Percentiles rank a stretch among this genome's conserved stretches.
These are phyloP conservation scores for Phylloporus sp. DNA, from an alignment of 768 basidiomycete genomes.

Conservation along the genomic window DNA sequence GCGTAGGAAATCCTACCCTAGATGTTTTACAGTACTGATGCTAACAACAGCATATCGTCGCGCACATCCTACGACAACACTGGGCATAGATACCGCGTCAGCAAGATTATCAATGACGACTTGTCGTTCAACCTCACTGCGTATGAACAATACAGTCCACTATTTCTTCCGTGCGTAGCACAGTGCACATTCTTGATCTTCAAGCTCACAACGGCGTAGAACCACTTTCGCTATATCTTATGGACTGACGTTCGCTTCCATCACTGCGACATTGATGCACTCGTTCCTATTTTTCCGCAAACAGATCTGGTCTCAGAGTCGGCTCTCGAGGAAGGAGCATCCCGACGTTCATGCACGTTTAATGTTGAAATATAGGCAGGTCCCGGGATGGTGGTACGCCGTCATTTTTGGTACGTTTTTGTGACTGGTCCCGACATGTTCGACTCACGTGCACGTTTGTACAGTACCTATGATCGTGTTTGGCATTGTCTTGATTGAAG, in stretches of 20 bases:
- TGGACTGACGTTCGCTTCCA: conserved; percentile 39
- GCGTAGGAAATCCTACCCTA: no score
- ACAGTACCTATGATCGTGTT: conserved; percentile 50
- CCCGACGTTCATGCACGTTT: conserved; percentile 66
- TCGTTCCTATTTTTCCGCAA: conserved; percentile 51
- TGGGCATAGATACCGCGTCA: conserved; percentile 35
- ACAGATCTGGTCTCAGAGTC: conserved; percentile 51
- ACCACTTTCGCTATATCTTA: conserved; percentile 56
- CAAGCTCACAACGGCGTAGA: no score
- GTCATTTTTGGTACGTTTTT: conserved; percentile 23
- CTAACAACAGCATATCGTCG: conserved; percentile 36
- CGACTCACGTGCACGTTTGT: background rate
- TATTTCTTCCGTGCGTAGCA: conserved; percentile 38
- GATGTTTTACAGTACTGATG: no score
- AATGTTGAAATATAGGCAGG: conserved; percentile 52
- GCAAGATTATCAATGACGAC: conserved; percentile 33
- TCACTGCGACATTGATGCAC: conserved; percentile 39
- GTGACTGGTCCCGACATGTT: background rate
- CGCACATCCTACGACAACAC: conserved; percentile 41
- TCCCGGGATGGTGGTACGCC: conserved; percentile 59
- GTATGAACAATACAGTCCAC: conserved; percentile 36
- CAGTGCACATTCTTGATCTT: no score
- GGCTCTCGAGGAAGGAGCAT: conserved; percentile 69
- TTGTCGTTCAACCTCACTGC: conserved; percentile 33
- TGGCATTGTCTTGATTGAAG: conserved; percentile 52